These are phyloP conservation scores for Omphalotus olearius DNA, from an alignment of 1,284 basidiomycete genomes.

Conservation along the genomic window DNA sequence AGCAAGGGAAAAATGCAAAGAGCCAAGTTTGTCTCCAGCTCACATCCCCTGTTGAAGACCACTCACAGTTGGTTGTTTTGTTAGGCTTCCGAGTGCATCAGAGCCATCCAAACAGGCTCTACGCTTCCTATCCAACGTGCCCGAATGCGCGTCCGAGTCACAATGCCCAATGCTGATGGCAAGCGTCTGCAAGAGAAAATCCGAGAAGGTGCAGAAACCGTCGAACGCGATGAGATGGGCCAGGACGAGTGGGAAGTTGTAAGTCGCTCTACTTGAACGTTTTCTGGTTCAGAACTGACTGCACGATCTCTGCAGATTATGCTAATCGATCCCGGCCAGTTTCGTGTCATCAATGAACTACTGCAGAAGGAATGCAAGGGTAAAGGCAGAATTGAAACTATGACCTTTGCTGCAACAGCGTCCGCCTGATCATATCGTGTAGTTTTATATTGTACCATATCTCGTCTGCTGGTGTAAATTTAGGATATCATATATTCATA, in stretches of 20 bases:
- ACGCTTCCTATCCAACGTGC: constrained; percentile 90
- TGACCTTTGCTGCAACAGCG: constrained; percentile 67
- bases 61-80: not conserved
- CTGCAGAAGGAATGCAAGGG: constrained; percentile 90
- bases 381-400: constrained; percentile 78
- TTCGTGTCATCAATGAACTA: constrained; percentile 86
- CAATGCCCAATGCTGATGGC: constrained; percentile 72
- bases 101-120: constrained; percentile 73
- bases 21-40: constrained; percentile 59
- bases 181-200: constrained; percentile 74
- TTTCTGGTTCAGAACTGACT: not conserved
- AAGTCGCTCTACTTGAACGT: constrained; percentile 27
- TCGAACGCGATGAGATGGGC: constrained; percentile 81
- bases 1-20: constrained; percentile 88
- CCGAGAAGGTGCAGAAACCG: constrained; percentile 69
- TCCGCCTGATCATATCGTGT: constrained; percentile 17
- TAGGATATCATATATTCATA: not conserved
- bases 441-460: not conserved
- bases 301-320: constrained; percentile 53
- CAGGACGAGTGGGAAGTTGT: constrained; percentile 87
- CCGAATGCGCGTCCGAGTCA: constrained; percentile 87
- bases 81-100: constrained; percentile 91
- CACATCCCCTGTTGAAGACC: not conserved
- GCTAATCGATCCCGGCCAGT: constrained; percentile 90
- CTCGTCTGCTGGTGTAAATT: not conserved